Base-by-base conservation (phyloP, 805 yeast species). In the Ogataea nitratoaversa region DNA sequence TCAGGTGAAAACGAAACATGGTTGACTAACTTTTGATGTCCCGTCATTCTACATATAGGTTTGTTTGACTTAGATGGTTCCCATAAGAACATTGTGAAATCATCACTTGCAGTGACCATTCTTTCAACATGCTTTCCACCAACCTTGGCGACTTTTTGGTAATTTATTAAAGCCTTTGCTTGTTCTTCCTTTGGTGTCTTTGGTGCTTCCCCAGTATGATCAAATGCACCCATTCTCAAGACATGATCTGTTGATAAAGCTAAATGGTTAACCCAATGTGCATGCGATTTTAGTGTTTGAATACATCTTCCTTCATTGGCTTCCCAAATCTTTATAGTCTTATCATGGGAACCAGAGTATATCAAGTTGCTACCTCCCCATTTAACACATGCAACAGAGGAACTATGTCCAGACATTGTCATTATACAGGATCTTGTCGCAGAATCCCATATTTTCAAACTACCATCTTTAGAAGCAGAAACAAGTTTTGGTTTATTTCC, bases 51-150 rank as follows among this genome's bases (percentile, higher is more conserved):
- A 41, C 89, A 81, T 6, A 93, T 62, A 1, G 99, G 99, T 59
- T 90, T 93, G 29, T 73, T 70, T 2, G 82, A 68, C 59, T 78
- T 83, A 36, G 79, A 63, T 16, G 97, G 98, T 54, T 90, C 95
- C 99, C 99, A 93, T 45, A 93, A 65, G 52, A 84, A 93, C 97
- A 93, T 93, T 19, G 99, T 93, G 65, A 91, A 91, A 65, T 93
- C 99, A 59, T 93, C 99, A 59, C 90, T 79, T 11, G 97, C 98
- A 13, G 97, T 88, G 3, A 89, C 96, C 62, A 93, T 75, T 49
- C 95, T 70, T 62, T 91, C 99, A 23, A 68, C 65, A 14, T 67
- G 50, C 17, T 61, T 58, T 5, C 87, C 87, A 14, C 72, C 71
- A n/a, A 72, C 53, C 39, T 71, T 70, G 14, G 86, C 82, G 29